A percentile compares a stretch with the other conserved stretches of the same genome.
These are phyloP conservation scores for Citrullus amarus DNA, from an alignment of 306 rosid species.

Conservation along the genomic window DNA sequence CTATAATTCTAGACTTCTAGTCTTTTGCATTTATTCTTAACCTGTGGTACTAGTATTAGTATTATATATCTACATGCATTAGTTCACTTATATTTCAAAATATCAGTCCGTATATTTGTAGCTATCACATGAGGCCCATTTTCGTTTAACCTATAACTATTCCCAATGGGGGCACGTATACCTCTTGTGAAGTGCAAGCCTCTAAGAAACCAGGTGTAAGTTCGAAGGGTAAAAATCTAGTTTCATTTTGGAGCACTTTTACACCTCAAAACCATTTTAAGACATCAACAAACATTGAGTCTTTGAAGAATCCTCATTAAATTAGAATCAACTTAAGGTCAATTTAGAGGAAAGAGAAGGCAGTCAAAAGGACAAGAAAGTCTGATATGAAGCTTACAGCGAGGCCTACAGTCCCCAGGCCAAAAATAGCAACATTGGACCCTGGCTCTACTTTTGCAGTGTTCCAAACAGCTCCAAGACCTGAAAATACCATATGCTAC, in stretches of 20 bases:
- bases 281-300: not conserved
- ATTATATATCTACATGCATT: not conserved
- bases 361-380: conserved; percentile 11
- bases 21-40: not conserved
- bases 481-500: conserved; percentile 15
- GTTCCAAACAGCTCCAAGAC: conserved; percentile 99
- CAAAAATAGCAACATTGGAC: conserved; percentile 79
- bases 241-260: not conserved
- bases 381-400: conserved; percentile 46
- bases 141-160: not conserved
- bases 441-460: conserved; percentile 91
- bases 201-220: not conserved
- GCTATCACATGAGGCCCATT: not conserved
- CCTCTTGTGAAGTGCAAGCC: not conserved
- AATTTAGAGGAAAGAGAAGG: not conserved
- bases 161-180: not conserved
- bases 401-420: conserved; percentile 92
- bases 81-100: not conserved
- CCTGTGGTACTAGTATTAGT: not conserved
- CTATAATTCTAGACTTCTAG: not conserved
- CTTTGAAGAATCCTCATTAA: not conserved
- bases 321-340: not conserved
- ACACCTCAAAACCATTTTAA: not conserved
- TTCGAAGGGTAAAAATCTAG: not conserved
- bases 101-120: not conserved